Conservation (phyloP, 495 filamentous ascomycete species). For the Aspergillus wentii region DNA sequence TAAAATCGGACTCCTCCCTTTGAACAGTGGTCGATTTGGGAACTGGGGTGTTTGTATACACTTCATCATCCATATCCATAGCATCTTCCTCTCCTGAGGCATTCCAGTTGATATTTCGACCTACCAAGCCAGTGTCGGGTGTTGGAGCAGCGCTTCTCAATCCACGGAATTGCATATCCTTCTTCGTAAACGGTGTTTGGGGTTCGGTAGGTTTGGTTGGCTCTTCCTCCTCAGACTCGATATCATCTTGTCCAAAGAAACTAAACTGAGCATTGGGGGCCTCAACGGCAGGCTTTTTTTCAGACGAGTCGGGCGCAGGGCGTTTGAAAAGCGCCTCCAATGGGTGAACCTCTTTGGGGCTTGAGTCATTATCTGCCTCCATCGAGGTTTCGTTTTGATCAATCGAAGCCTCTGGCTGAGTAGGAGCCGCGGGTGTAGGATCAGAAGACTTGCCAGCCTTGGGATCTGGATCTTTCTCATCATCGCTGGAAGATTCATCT, state of each 20-base stretch:
- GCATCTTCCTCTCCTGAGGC: constrained; percentile 18
- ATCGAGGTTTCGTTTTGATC: constrained; percentile 4
- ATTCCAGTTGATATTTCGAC: constrained; percentile 27
- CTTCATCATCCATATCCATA: constrained; percentile 26
- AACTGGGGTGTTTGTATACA: constrained; percentile 22
- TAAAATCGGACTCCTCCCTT: constrained; percentile 64
- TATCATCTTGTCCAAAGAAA: constrained; percentile 55
- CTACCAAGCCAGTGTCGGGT: constrained; percentile 82
- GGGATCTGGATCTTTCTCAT: constrained; percentile 10
- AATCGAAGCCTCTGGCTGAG: constrained; percentile 7
- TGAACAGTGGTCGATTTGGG: constrained; percentile 22
- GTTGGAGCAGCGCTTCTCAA: constrained; percentile 86
- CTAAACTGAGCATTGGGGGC: constrained; percentile 53
- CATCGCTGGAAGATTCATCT: constrained; percentile 18
- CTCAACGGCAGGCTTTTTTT: constrained; percentile 32
- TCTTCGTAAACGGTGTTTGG: constrained; percentile 74
- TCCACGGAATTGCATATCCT: constrained; percentile 68
- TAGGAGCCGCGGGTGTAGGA: constrained; percentile 2
- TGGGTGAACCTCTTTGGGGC: constrained; percentile 63
- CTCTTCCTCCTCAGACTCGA: constrained; percentile 44
- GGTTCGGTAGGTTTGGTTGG: constrained; percentile 45
- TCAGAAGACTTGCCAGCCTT: constrained; percentile 3
- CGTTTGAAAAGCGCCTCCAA: constrained; percentile 88
- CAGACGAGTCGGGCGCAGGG: constrained; percentile 35
- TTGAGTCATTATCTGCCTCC: constrained; percentile 11